phyloP scores from a whole-genome alignment of 164 flowering plant genomes.

The Euptelea pleiosperma region DNA sequence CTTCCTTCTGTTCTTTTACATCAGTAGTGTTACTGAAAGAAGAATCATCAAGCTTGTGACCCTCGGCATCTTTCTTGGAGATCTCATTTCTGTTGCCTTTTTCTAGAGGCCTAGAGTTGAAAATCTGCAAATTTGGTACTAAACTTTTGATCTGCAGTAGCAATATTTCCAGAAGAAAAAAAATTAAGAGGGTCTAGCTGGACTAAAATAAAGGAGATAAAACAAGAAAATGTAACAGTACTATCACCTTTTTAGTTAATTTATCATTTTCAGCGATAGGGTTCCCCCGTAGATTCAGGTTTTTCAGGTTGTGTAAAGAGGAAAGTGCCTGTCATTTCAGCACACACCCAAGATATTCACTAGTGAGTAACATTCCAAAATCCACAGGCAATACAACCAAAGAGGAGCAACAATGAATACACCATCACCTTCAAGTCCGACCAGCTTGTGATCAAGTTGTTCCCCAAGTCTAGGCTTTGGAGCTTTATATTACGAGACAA shows the following conservation, averaged over 20 bases:
- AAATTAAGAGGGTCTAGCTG: neutral
- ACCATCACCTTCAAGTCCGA: constrained; percentile 66
- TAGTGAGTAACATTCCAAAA: neutral
- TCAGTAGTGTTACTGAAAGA: constrained; percentile 8
- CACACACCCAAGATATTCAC: constrained; percentile 2
- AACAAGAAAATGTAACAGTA: neutral
- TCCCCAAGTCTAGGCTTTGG: constrained; percentile 72
- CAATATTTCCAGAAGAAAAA: neutral
- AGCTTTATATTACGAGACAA: constrained; percentile 51
- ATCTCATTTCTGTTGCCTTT: constrained; percentile 30
- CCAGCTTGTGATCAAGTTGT: constrained; percentile 63
- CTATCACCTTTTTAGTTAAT: constrained; percentile 53
- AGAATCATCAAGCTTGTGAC: constrained; percentile 20
- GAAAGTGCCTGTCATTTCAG: constrained; percentile 51
- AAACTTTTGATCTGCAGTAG: constrained; percentile 50
- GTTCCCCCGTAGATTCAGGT: constrained; percentile 81
- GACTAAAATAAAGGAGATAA: constrained; percentile 3
- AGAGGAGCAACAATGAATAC: neutral
- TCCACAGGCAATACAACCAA: neutral
- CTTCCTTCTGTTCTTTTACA: constrained; percentile 14
- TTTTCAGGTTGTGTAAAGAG: constrained; percentile 54
- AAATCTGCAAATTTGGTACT: constrained; percentile 60
- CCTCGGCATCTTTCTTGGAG: constrained; percentile 13
- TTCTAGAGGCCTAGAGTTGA: constrained; percentile 57
- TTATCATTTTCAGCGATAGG: constrained; percentile 62